These are phyloP conservation scores for Ceratocystis albifundus DNA, from an alignment of 2,329 filamentous ascomycete species.

Conservation along the genomic window DNA sequence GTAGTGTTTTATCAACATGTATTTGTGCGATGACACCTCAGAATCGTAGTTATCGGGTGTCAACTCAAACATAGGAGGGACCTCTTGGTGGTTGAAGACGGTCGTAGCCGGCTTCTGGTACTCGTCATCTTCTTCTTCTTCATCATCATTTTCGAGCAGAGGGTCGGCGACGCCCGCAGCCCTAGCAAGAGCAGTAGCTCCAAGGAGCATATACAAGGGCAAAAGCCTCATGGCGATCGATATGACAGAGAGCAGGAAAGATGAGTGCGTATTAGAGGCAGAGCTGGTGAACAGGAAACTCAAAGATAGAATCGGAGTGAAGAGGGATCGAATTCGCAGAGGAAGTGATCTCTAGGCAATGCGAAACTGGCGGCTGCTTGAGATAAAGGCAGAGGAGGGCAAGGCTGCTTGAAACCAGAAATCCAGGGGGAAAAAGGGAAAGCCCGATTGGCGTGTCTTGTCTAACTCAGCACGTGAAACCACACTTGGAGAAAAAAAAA, in stretches of 20 bases:
- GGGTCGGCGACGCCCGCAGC: slow-evolving; percentile 8
- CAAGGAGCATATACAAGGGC: slow-evolving; percentile 38
- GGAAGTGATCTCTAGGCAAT: background rate
- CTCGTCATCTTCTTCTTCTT: slow-evolving; percentile 26
- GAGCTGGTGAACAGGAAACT: no score
- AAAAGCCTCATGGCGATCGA: slow-evolving; percentile 37
- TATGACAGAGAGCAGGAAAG: background rate
- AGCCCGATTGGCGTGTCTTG: background rate
- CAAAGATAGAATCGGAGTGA: background rate
- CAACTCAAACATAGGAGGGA: slow-evolving; percentile 54
- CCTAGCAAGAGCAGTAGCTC: slow-evolving; percentile 34
- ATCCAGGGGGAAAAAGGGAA: slow-evolving; percentile 11
- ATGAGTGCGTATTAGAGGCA: background rate
- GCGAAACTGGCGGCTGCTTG: background rate
- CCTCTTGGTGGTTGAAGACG: slow-evolving; percentile 53
- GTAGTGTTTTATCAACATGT: slow-evolving; percentile 51
- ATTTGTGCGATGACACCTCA: slow-evolving; percentile 43
- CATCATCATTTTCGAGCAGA: slow-evolving; percentile 32
- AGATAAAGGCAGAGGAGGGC: no score
- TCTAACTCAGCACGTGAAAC: slow-evolving; percentile 1
- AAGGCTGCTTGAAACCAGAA: slow-evolving; percentile 8
- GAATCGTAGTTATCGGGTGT: slow-evolving; percentile 46
- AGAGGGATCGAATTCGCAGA: background rate
- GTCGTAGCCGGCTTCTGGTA: slow-evolving; percentile 33
- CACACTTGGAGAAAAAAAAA: slow-evolving; percentile 22